A percentile compares a stretch with the other conserved stretches of the same genome.
Conservation (phyloP, 768 basidiomycete genomes). For the Lactarius evosmus region DNA sequence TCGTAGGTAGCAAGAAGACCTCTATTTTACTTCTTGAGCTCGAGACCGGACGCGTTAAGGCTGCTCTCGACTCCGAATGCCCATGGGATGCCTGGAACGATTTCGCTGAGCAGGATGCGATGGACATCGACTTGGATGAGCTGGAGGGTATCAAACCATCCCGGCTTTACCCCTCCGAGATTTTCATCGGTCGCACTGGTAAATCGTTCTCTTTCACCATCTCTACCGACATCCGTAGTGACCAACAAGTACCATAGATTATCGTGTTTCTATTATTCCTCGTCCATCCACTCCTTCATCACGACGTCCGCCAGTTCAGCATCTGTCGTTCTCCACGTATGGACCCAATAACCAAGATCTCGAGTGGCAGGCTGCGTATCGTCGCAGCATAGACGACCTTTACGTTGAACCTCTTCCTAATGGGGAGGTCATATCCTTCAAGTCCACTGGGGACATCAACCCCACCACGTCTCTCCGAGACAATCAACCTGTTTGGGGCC, state of each 20-base stretch:
- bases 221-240: not conserved
- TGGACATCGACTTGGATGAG: conserved; percentile 55
- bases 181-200: conserved; percentile 70
- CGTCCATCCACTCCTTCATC: conserved; percentile 42
- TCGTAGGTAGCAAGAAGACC: conserved; percentile 90
- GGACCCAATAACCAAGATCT: conserved; percentile 89
- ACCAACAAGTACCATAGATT: conserved; percentile 50
- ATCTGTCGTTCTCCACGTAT: conserved; percentile 87
- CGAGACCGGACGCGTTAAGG: conserved; percentile 77
- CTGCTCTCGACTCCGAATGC: conserved; percentile 70
- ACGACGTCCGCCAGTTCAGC: conserved; percentile 56
- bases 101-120: conserved; percentile 40
- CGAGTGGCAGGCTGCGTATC: conserved; percentile 67
- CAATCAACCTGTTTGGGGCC: conserved; percentile 54
- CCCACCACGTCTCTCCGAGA: conserved; percentile 36
- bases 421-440: conserved; percentile 78
- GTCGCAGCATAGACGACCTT: conserved; percentile 67
- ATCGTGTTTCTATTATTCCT: conserved; percentile 81
- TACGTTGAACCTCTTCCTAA: conserved; percentile 81
- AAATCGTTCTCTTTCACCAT: conserved; percentile 32
- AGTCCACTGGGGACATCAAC: conserved; percentile 35
- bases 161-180: conserved; percentile 37
- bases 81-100: conserved; percentile 70
- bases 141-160: conserved; percentile 50
- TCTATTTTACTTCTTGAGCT: conserved; percentile 71